Evolutionary conservation across 129 eudicot species (phyloP).

Genomic region (Sambucus nigra): DNA sequence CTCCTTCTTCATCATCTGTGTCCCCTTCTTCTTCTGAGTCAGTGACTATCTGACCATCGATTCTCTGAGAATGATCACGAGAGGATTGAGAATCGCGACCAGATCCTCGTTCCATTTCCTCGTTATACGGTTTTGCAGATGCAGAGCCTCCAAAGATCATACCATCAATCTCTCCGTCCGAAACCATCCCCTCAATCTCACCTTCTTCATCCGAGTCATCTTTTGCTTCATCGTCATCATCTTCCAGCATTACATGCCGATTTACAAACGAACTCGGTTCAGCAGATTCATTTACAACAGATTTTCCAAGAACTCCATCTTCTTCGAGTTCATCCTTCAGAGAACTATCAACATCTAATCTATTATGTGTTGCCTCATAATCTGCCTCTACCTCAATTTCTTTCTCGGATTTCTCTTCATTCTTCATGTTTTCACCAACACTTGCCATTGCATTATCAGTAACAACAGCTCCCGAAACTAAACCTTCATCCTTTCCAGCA

Average conservation of each 20-base stretch:
- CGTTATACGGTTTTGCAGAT: conserved; percentile 60
- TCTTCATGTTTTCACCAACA: conserved; percentile 4
- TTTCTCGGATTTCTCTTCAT: conserved; percentile 7
- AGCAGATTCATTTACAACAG: conserved; percentile 4
- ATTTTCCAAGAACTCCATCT: too few relatives aligned
- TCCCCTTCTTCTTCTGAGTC: conserved; percentile 91
- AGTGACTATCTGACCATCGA: conserved; percentile 81
- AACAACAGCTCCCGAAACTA: conserved; percentile 17
- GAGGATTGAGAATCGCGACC: conserved; percentile 34
- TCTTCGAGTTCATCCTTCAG: too few relatives aligned
- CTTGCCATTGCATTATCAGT: neutral
- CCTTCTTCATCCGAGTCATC: conserved; percentile 30
- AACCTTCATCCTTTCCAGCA: conserved; percentile 11
- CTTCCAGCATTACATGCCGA: conserved; percentile 1
- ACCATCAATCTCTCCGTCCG: conserved; percentile 60
- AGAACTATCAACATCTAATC: too few relatives aligned
- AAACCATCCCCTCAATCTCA: conserved; percentile 27
- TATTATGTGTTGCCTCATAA: too few relatives aligned
- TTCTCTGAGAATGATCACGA: conserved; percentile 33
- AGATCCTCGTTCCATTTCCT: conserved; percentile 55
- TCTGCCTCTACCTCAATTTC: conserved; percentile 26
- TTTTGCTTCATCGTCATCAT: conserved; percentile 26
- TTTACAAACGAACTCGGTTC: neutral
- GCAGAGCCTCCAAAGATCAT: conserved; percentile 54
- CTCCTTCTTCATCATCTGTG: conserved; percentile 77